Evolutionary conservation across 164 flowering plant species (phyloP).

Genomic region (Berberis vulgaris): DNA sequence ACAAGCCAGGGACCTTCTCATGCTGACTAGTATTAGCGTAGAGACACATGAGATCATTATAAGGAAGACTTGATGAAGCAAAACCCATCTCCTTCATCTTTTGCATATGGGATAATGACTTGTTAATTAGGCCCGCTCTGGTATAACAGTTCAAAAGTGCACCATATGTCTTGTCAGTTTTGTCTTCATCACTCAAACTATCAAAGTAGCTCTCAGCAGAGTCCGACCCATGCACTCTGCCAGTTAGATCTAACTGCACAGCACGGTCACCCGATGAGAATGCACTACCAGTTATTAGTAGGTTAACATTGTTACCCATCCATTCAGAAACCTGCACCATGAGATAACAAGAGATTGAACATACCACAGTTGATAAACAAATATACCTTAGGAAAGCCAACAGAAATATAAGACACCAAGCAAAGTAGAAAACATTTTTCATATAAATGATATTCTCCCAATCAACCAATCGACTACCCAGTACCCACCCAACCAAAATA

Average conservation of each 20-base stretch:
- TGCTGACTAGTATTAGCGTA: background rate
- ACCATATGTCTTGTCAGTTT: slow-evolving; percentile 3
- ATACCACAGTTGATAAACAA: background rate
- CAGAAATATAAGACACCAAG: background rate
- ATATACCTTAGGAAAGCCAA: background rate
- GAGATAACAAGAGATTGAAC: background rate
- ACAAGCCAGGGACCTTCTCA: slow-evolving; percentile 1
- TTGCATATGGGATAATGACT: background rate
- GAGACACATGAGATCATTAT: background rate
- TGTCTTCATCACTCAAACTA: slow-evolving; percentile 2
- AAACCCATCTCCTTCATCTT: slow-evolving; percentile 5
- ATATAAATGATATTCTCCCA: no score
- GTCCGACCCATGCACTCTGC: background rate
- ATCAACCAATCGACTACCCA: no score
- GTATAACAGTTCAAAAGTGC: slow-evolving; percentile 1
- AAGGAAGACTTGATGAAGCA: background rate
- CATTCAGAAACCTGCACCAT: slow-evolving; percentile 2
- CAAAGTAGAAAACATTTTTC: background rate
- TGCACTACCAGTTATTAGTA: background rate
- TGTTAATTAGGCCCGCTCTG: background rate
- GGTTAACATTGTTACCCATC: background rate
- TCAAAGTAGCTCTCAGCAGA: slow-evolving; percentile 5
- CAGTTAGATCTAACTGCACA: slow-evolving; percentile 2
- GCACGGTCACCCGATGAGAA: background rate
- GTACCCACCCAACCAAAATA: no score